These are phyloP conservation scores for Durotheca rogersii DNA, from an alignment of 495 filamentous ascomycete genomes.

Conservation along the genomic window DNA sequence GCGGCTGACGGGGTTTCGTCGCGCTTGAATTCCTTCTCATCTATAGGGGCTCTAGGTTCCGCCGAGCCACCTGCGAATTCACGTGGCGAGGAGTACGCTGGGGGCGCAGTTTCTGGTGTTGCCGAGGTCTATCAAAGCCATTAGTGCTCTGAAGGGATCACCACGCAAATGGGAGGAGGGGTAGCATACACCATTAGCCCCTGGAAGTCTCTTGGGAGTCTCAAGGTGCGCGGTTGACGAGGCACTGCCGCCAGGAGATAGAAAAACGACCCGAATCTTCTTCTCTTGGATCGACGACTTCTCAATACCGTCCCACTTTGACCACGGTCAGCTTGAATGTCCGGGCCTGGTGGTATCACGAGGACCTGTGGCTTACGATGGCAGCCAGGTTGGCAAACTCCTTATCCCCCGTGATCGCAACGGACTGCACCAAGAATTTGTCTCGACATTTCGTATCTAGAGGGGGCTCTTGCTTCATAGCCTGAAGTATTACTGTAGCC, in stretches of 20 bases:
- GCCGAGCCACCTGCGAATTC: constrained; percentile 32
- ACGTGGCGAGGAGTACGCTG: constrained; percentile 32
- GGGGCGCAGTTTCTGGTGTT: constrained; percentile 25
- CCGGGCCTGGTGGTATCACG: not conserved
- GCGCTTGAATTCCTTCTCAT: constrained; percentile 38
- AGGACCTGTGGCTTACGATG: constrained; percentile 60
- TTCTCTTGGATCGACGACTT: constrained; percentile 81
- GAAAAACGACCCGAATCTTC: constrained; percentile 91
- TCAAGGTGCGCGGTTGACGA: constrained; percentile 14
- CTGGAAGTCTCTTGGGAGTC: constrained; percentile 28
- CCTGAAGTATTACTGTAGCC: constrained; percentile 80
- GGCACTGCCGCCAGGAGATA: constrained; percentile 58
- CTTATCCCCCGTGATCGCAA: constrained; percentile 77
- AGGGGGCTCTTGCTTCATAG: constrained; percentile 94
- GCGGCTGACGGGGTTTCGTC: constrained; percentile 31
- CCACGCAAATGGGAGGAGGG: not conserved
- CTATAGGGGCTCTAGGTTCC: constrained; percentile 40
- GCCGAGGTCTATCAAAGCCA: constrained; percentile 10
- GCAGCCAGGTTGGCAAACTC: constrained; percentile 75
- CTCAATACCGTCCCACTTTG: constrained; percentile 71
- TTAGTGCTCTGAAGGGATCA: constrained; percentile 3
- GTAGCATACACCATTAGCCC: constrained; percentile 30
- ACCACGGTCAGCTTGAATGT: constrained; percentile 12
- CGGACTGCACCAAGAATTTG: constrained; percentile 97
- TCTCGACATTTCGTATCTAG: constrained; percentile 86